Percentiles rank a stretch among this genome's conserved stretches.
phyloP scores from a whole-genome alignment of 129 eudicot species.

The Oenanthe sinensis region DNA sequence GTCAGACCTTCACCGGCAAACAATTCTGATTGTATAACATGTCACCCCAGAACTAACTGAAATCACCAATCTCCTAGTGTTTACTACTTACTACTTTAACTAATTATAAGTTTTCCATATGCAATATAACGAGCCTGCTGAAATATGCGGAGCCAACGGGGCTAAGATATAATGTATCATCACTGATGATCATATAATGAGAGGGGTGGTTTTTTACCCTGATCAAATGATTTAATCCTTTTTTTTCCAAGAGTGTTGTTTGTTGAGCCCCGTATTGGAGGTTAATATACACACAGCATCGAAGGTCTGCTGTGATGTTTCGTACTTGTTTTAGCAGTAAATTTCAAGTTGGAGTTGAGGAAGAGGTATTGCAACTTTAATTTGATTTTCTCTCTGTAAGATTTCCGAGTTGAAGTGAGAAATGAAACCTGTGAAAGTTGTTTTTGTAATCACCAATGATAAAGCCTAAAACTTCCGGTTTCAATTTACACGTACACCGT shows the following conservation, averaged over 20 bases:
- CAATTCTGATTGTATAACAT: constrained; percentile 24
- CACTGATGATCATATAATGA: background rate
- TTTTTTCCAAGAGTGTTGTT: background rate
- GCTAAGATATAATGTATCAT: background rate
- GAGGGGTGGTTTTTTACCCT: constrained; percentile 18
- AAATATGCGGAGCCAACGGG: background rate
- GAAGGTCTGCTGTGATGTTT: constrained; percentile 12
- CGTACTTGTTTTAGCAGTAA: background rate
- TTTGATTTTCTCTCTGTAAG: background rate
- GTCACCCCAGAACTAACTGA: background rate
- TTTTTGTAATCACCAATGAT: background rate
- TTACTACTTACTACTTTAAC: background rate
- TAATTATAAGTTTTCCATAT: constrained; percentile 6
- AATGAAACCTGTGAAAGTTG: background rate
- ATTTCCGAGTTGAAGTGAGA: background rate
- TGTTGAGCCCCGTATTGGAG: background rate
- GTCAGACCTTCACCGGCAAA: constrained; percentile 44
- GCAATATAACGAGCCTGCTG: background rate
- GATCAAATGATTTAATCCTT: constrained; percentile 6
- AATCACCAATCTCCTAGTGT: background rate
- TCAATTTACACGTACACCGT: background rate
- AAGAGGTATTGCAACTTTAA: background rate
- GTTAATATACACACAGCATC: background rate
- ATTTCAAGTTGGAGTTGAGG: background rate
- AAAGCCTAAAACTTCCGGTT: background rate